Evolutionary conservation across 331 rosid genomes (phyloP).

Genomic region (Quercus lobata): DNA sequence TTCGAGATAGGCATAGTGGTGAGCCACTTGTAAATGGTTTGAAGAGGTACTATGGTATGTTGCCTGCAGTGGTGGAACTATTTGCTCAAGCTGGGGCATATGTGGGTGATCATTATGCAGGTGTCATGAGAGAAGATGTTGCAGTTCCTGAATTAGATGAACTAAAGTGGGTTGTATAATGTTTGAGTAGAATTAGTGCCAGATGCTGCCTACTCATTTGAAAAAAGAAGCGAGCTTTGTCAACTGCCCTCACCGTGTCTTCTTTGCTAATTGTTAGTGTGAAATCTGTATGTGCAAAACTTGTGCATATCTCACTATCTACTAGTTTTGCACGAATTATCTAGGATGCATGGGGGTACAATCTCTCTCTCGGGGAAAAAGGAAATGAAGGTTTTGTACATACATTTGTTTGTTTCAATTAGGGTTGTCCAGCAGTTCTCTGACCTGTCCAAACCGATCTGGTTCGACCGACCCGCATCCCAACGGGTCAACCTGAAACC

Average conservation of each 20-base stretch:
- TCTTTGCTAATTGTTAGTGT: too few relatives aligned
- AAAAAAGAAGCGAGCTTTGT: neutral
- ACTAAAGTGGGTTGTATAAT: conserved; percentile 58
- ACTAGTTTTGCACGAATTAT: too few relatives aligned
- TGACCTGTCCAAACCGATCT: too few relatives aligned
- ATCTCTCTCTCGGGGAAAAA: too few relatives aligned
- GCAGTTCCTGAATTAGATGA: conserved; percentile 57
- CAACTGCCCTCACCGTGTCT: neutral
- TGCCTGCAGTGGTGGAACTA: conserved; percentile 67
- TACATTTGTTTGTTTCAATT: too few relatives aligned
- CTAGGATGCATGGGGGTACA: too few relatives aligned
- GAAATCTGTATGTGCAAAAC: too few relatives aligned
- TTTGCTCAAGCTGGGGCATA: conserved; percentile 60
- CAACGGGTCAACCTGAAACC: too few relatives aligned
- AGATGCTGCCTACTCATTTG: neutral
- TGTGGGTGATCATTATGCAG: conserved; percentile 32
- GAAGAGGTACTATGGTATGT: conserved; percentile 53
- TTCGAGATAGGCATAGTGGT: conserved; percentile 31
- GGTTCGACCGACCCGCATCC: too few relatives aligned
- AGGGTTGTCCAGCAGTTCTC: too few relatives aligned
- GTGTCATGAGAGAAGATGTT: conserved; percentile 53
- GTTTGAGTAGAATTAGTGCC: neutral
- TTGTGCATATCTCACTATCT: too few relatives aligned
- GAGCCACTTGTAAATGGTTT: conserved; percentile 46
- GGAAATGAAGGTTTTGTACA: too few relatives aligned